phyloP scores from a whole-genome alignment of 257 asterid genomes.

The Lavandula angustifolia region DNA sequence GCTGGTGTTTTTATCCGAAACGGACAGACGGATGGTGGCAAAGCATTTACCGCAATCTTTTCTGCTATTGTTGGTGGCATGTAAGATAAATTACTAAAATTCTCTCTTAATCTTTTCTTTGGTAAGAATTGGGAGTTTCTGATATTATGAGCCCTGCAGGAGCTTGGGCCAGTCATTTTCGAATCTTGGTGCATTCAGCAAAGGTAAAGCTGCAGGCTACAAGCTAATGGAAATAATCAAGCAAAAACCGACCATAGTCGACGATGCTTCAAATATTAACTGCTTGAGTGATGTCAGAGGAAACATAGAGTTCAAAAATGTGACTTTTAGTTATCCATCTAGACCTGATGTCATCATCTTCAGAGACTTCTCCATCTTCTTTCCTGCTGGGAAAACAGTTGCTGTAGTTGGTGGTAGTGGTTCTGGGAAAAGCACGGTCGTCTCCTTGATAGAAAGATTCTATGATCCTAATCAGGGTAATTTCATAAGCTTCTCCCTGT shows the following conservation, averaged over 20 bases:
- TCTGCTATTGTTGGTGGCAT: constrained; percentile 98
- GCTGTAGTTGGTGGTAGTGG: constrained; percentile 99
- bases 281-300: constrained; percentile 69
- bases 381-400: constrained; percentile 95
- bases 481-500: not conserved
- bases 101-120: not conserved
- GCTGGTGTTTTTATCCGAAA: constrained; percentile 95
- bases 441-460: constrained; percentile 87
- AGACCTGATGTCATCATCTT: constrained; percentile 94
- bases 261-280: constrained; percentile 52
- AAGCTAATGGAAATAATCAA: constrained; percentile 87
- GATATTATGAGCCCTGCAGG: constrained; percentile 50
- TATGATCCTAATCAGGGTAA: constrained; percentile 96
- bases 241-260: constrained; percentile 79
- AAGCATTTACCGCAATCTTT: constrained; percentile 94
- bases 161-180: constrained; percentile 98
- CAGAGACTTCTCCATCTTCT: constrained; percentile 84
- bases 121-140: constrained; percentile 15
- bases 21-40: constrained; percentile 91
- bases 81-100: constrained; percentile 58
- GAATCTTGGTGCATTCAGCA: constrained; percentile 92
- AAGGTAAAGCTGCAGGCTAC: constrained; percentile 96
- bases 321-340: constrained; percentile 92
- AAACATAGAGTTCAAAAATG: constrained; percentile 85
- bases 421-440: constrained; percentile 96